Conservation (phyloP, 2,329 filamentous ascomycete genomes). For the Fonsecaea erecta region DNA sequence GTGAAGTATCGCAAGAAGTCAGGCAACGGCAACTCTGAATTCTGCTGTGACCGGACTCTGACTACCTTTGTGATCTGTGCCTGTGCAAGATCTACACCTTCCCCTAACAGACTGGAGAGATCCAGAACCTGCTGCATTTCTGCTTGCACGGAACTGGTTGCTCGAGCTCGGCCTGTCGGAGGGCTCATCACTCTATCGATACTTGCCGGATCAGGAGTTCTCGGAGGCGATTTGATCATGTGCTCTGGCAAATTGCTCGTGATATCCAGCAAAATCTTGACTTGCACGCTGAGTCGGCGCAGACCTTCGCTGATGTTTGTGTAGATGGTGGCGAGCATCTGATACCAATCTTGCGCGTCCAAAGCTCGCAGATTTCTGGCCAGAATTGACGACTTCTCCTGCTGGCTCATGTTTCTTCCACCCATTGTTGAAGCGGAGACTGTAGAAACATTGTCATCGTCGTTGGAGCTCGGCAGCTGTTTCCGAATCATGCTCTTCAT, state of each 20-base stretch:
- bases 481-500: slow-evolving; percentile 82
- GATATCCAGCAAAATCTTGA: slow-evolving; percentile 92
- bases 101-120: slow-evolving; percentile 67
- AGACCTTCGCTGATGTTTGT: slow-evolving; percentile 85
- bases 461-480: slow-evolving; percentile 86
- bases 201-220: slow-evolving; percentile 48
- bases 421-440: slow-evolving; percentile 80
- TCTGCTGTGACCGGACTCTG: slow-evolving; percentile 67
- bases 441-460: slow-evolving; percentile 91
- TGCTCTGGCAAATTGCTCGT: slow-evolving; percentile 65
- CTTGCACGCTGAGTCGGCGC: slow-evolving; percentile 82
- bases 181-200: slow-evolving; percentile 29
- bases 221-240: slow-evolving; percentile 53
- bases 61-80: slow-evolving; percentile 67
- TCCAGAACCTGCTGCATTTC: slow-evolving; percentile 67
- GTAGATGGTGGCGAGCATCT: slow-evolving; percentile 80
- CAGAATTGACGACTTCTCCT: slow-evolving; percentile 87
- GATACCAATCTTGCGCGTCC: slow-evolving; percentile 82
- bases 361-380: slow-evolving; percentile 85
- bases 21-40: slow-evolving; percentile 58
- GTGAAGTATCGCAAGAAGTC: slow-evolving; percentile 67
- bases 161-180: slow-evolving; percentile 25
- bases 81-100: slow-evolving; percentile 70
- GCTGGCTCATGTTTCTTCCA: slow-evolving; percentile 71
- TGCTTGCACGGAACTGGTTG: slow-evolving; percentile 51